phyloP scores from a whole-genome alignment of 1,284 basidiomycete genomes.

The Cryptococcus maquisensis region DNA sequence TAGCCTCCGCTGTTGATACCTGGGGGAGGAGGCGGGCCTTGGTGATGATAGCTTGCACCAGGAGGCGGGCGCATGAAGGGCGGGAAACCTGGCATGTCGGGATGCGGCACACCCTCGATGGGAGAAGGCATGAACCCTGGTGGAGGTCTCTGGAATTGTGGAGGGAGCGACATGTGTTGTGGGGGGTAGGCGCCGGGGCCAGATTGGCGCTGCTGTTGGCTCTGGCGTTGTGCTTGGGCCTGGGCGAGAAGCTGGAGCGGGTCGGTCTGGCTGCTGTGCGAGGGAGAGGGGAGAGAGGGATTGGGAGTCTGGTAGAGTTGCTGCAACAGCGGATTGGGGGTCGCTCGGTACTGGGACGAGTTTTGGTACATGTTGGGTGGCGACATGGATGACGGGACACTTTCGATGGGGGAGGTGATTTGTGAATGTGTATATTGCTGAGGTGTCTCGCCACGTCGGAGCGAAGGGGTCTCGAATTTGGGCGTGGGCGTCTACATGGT shows the following conservation, averaged over 20 bases:
- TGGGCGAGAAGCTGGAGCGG: constrained; percentile 31
- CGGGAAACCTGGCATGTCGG: neutral
- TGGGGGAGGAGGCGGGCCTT: neutral
- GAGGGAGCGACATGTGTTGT: constrained; percentile 16
- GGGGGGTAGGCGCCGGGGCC: constrained; percentile 3
- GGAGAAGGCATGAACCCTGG: constrained; percentile 4
- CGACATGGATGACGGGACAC: neutral
- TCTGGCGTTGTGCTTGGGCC: constrained; percentile 18
- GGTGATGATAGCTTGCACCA: neutral
- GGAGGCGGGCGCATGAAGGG: constrained; percentile 6
- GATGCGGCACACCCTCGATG: neutral
- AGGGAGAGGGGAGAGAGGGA: neutral
- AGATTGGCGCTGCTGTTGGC: constrained; percentile 6
- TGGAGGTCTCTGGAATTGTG: constrained; percentile 9
- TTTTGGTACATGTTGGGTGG: constrained; percentile 1
- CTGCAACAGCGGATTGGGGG: constrained; percentile 12
- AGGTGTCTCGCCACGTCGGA: neutral
- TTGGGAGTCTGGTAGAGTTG: constrained; percentile 10
- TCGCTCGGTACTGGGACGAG: neutral
- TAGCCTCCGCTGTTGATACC: neutral
- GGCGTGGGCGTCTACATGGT: neutral
- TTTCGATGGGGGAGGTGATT: neutral
- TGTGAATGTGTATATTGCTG: neutral
- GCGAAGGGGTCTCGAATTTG: neutral
- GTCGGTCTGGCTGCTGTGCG: constrained; percentile 9